phyloP scores from a whole-genome alignment of 306 rosid genomes.

The Castanea sativa region DNA sequence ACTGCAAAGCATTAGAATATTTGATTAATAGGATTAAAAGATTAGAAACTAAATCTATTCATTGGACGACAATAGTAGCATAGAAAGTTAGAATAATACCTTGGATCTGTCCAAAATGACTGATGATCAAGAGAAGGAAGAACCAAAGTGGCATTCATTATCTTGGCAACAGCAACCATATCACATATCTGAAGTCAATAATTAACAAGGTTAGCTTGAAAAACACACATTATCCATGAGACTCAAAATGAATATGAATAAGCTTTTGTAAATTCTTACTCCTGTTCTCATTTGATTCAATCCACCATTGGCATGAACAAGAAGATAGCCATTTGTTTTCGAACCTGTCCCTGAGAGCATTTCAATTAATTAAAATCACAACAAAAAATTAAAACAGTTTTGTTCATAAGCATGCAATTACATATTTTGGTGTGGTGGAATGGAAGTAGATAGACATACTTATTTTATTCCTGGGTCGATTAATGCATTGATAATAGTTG shows the following conservation, averaged over 20 bases:
- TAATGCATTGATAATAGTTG: conserved; percentile 57
- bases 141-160: conserved; percentile 93
- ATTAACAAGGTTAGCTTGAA: conserved; percentile 31
- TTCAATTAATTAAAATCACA: background rate
- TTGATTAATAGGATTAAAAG: conserved; percentile 18
- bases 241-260: background rate
- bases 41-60: background rate
- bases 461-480: conserved; percentile 51
- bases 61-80: background rate
- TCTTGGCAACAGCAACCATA: conserved; percentile 98
- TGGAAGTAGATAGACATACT: conserved; percentile 43
- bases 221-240: background rate
- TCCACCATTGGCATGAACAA: conserved; percentile 97
- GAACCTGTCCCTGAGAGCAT: conserved; percentile 38
- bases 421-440: background rate
- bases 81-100: conserved; percentile 40
- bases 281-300: conserved; percentile 99
- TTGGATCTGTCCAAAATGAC: conserved; percentile 98
- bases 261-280: conserved; percentile 35
- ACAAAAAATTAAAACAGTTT: background rate
- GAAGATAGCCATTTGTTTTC: conserved; percentile 80
- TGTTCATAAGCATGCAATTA: background rate
- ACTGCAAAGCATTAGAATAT: conserved; percentile 56
- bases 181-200: conserved; percentile 79
- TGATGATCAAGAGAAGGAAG: conserved; percentile 94